A percentile compares a stretch with the other conserved stretches of the same genome.
phyloP scores from a whole-genome alignment of 495 filamentous ascomycete genomes.

The Aspergillus taichungensis region DNA sequence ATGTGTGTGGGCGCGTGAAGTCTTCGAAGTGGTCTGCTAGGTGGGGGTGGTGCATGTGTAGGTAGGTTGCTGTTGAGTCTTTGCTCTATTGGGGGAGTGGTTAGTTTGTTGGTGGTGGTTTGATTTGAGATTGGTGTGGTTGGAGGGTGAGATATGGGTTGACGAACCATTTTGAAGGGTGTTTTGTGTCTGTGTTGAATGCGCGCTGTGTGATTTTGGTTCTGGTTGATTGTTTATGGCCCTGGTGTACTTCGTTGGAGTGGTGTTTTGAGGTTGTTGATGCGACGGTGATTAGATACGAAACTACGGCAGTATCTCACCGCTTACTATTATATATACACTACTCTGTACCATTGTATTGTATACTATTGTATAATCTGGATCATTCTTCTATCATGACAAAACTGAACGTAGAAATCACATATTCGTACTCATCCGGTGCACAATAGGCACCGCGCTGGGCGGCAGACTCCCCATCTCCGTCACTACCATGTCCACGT shows the following conservation, averaged over 20 bases:
- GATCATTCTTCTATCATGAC: not conserved
- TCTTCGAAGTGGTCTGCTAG: conserved; percentile 92
- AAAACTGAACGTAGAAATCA: conserved; percentile 9
- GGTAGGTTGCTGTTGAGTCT: conserved; percentile 77
- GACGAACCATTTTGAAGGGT: conserved; percentile 16
- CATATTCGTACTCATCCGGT: conserved; percentile 41
- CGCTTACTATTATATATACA: not conserved
- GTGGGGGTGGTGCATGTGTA: conserved; percentile 74
- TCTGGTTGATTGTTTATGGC: not conserved
- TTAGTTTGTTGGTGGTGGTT: conserved; percentile 3
- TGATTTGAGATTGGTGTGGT: not conserved
- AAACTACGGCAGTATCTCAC: not conserved
- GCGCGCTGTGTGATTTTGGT: not conserved
- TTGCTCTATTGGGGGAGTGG: conserved; percentile 64
- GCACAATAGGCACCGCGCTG: conserved; percentile 59
- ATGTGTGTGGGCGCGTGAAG: conserved; percentile 44
- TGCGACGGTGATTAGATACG: not conserved
- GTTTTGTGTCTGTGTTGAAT: not conserved
- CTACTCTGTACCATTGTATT: not conserved
- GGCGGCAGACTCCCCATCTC: conserved; percentile 85
- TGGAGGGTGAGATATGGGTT: not conserved
- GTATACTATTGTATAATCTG: not conserved
- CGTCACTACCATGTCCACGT: conserved; percentile 80
- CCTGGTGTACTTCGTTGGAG: not conserved
- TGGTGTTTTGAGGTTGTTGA: not conserved